These are phyloP conservation scores for Xylaria sp. DNA, from an alignment of 2,329 filamentous ascomycete species.

Conservation along the genomic window DNA sequence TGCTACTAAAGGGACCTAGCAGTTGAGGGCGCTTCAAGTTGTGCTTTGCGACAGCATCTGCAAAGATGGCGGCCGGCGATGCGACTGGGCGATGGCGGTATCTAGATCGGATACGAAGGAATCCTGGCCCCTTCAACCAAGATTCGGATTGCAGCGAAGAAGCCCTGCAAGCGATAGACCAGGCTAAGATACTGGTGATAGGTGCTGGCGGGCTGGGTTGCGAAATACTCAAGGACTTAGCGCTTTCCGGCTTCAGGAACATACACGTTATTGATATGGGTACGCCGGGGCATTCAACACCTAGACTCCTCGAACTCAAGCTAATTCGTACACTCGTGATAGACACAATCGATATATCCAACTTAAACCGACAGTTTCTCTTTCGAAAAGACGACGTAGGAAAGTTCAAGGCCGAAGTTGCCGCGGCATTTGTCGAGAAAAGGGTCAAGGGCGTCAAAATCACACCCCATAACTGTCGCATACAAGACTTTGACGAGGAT, in stretches of 20 bases:
- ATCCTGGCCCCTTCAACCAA: slow-evolving; percentile 84
- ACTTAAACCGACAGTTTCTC: slow-evolving; percentile 96
- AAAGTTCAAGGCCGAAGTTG: slow-evolving; percentile 92
- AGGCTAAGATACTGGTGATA: slow-evolving; percentile 80
- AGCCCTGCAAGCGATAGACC: slow-evolving; percentile 68
- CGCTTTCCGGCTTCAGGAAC: slow-evolving; percentile 93
- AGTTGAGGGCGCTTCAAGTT: not conserved
- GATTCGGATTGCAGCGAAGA: slow-evolving; percentile 65
- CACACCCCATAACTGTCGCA: slow-evolving; percentile 91
- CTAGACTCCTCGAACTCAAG: not conserved
- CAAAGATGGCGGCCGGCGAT: slow-evolving; percentile 31
- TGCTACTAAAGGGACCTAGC: not conserved
- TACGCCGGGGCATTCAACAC: slow-evolving; percentile 53
- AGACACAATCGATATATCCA: slow-evolving; percentile 99
- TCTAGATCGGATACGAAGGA: slow-evolving; percentile 81
- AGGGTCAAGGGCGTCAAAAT: slow-evolving; percentile 92
- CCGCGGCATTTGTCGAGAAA: slow-evolving; percentile 89
- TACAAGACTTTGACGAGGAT: slow-evolving; percentile 95
- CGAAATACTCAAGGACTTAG: slow-evolving; percentile 96
- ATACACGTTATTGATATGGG: slow-evolving; percentile 99
- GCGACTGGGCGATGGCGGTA: slow-evolving; percentile 72
- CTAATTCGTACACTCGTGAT: slow-evolving; percentile 26
- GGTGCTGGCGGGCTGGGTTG: slow-evolving; percentile 95
- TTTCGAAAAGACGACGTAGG: slow-evolving; percentile 94
- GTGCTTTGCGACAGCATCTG: slow-evolving; percentile 1